Conservation (phyloP, 2,329 filamentous ascomycete genomes). For the Claviceps sp. region DNA sequence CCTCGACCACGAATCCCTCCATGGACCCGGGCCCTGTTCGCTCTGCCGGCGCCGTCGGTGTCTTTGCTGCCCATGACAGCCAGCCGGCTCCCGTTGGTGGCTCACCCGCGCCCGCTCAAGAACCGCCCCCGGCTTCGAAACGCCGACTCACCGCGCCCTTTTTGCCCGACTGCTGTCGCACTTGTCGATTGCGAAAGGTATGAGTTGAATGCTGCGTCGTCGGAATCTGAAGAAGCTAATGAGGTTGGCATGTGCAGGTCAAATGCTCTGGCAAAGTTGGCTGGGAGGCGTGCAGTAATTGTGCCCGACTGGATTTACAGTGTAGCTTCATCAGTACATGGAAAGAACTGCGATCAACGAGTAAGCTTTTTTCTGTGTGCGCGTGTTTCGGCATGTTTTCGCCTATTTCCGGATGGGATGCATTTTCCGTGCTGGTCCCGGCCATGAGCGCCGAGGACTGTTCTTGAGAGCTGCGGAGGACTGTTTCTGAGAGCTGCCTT, state of each 20-base stretch:
- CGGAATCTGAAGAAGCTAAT: background rate
- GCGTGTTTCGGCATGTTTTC: background rate
- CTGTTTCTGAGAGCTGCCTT: background rate
- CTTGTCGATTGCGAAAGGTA: slow-evolving; percentile 26
- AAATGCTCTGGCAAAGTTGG: slow-evolving; percentile 26
- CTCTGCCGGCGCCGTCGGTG: background rate
- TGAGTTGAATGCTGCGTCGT: background rate
- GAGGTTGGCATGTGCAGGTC: slow-evolving; percentile 18
- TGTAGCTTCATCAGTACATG: slow-evolving; percentile 21
- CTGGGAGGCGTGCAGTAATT: slow-evolving; percentile 24
- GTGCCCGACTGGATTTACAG: slow-evolving; percentile 21
- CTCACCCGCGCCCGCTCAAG: slow-evolving; percentile 5
- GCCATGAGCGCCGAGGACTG: too few relatives aligned
- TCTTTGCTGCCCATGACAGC: slow-evolving; percentile 5
- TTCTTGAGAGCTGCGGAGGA: background rate
- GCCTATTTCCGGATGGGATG: background rate
- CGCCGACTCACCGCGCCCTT: slow-evolving; percentile 18
- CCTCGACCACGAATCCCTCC: slow-evolving; percentile 4
- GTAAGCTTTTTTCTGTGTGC: slow-evolving; percentile 7
- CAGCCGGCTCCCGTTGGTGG: background rate
- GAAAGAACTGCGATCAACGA: slow-evolving; percentile 8
- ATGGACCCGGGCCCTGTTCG: slow-evolving; percentile 7
- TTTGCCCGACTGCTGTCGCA: slow-evolving; percentile 22
- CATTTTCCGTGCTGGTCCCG: too few relatives aligned
- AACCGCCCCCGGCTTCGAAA: slow-evolving; percentile 15